Evolutionary conservation across 306 rosid genomes (phyloP).

Genomic region (Lathyrus oleraceus): DNA sequence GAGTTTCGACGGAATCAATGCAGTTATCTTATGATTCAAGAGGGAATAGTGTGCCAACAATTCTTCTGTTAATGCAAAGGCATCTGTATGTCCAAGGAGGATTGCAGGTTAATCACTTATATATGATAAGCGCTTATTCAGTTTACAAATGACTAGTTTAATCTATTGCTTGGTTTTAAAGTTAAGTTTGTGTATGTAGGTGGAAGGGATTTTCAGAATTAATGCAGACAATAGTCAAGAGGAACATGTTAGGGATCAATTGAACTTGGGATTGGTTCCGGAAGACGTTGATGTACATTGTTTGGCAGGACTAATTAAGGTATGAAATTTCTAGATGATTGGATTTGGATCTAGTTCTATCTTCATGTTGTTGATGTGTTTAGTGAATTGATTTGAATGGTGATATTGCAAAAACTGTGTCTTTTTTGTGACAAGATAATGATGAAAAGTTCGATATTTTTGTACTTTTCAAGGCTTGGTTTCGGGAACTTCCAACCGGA

Average conservation of each 20-base stretch:
- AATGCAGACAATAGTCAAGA: constrained; percentile 78
- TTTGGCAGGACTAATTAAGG: constrained; percentile 93
- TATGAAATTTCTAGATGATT: constrained; percentile 29
- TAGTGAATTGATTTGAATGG: constrained; percentile 8
- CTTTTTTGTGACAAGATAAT: constrained; percentile 1
- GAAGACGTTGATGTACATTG: constrained; percentile 82
- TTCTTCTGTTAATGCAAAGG: constrained; percentile 83
- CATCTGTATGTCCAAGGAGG: constrained; percentile 81
- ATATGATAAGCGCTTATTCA: background rate
- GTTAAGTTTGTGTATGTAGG: constrained; percentile 50
- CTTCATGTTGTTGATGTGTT: constrained; percentile 13
- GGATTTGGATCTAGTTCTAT: constrained; percentile 25
- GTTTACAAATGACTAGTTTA: background rate
- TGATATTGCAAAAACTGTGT: background rate
- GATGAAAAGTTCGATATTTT: constrained; percentile 30
- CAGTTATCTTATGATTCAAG: constrained; percentile 80
- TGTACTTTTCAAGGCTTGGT: constrained; percentile 73
- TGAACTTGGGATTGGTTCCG: constrained; percentile 78
- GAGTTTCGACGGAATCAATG: constrained; percentile 96
- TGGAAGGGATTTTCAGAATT: constrained; percentile 92
- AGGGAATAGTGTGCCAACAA: constrained; percentile 93
- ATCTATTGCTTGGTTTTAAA: constrained; percentile 23
- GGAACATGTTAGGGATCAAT: constrained; percentile 75
- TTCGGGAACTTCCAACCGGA: constrained; percentile 82
- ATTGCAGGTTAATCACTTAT: constrained; percentile 51